A percentile compares a stretch with the other conserved stretches of the same genome.
phyloP scores from a whole-genome alignment of 345 rosid genomes.

The Salix koriyanagi region DNA sequence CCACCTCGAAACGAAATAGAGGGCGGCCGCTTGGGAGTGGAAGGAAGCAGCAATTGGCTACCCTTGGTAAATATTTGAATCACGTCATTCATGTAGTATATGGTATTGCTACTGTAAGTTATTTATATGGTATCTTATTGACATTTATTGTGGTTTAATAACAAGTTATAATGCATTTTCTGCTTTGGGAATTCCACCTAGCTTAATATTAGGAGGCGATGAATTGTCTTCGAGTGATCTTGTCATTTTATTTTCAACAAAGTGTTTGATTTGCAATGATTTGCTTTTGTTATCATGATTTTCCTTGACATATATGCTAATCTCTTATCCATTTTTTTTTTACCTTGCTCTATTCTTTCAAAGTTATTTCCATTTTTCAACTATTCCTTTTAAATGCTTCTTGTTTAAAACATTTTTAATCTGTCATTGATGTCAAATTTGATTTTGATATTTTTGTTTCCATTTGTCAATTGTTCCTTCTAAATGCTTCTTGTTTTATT shows the following conservation, averaged over 20 bases:
- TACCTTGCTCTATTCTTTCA: background rate
- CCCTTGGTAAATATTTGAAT: slow-evolving; percentile 58
- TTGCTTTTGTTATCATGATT: background rate
- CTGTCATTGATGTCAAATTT: background rate
- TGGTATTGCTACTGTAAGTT: slow-evolving; percentile 2
- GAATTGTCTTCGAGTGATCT: background rate
- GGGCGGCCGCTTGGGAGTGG: slow-evolving; percentile 99
- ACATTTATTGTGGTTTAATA: background rate
- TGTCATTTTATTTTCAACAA: background rate
- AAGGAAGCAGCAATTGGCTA: slow-evolving; percentile 89
- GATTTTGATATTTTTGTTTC: background rate
- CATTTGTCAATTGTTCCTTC: background rate
- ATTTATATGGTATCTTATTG: background rate
- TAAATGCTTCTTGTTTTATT: background rate
- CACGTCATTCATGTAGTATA: background rate
- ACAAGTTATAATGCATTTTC: background rate
- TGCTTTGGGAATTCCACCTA: background rate
- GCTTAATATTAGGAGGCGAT: background rate
- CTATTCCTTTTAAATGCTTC: background rate
- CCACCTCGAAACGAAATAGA: slow-evolving; percentile 51
- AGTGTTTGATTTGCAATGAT: background rate
- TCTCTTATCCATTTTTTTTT: background rate
- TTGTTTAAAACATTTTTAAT: background rate
- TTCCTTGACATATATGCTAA: background rate
- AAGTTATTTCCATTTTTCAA: background rate